These are phyloP conservation scores for Penicillium salamii DNA, from an alignment of 495 filamentous ascomycete genomes.

Conservation along the genomic window DNA sequence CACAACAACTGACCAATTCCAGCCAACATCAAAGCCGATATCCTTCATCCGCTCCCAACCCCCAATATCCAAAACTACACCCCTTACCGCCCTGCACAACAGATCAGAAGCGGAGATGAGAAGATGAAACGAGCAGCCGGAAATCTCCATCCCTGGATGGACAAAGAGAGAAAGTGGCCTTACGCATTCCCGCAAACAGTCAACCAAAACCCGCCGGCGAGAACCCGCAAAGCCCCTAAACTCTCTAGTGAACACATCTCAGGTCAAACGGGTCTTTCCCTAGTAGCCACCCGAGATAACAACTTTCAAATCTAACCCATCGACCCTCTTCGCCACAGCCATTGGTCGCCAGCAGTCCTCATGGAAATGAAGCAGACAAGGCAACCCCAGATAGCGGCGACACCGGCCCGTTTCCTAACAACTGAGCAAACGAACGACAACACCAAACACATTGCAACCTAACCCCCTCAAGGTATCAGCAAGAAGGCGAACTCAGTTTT, in stretches of 20 bases:
- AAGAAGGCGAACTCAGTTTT: neutral
- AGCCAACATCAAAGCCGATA: neutral
- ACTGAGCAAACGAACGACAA: neutral
- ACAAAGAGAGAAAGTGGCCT: constrained; percentile 8
- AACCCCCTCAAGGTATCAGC: neutral
- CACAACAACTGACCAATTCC: constrained; percentile 4
- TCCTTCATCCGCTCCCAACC: neutral
- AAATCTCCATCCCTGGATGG: neutral
- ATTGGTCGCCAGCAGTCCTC: constrained; percentile 47
- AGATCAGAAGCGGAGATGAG: neutral
- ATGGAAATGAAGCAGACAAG: constrained; percentile 42
- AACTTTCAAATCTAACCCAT: neutral
- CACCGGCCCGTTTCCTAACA: constrained; percentile 2
- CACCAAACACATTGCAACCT: neutral
- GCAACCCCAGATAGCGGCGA: constrained; percentile 45
- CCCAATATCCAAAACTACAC: constrained; percentile 3
- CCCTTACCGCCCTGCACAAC: neutral
- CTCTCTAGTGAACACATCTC: neutral
- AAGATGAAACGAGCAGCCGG: neutral
- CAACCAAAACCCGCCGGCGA: constrained; percentile 15
- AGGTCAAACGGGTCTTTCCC: neutral
- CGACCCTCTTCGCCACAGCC: constrained; percentile 41
- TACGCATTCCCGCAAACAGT: constrained; percentile 1
- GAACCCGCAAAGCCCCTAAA: constrained; percentile 2
- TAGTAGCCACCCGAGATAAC: neutral